These are phyloP conservation scores for Typha latifolia DNA, from an alignment of 176 grass and related monocot genomes.

Conservation along the genomic window DNA sequence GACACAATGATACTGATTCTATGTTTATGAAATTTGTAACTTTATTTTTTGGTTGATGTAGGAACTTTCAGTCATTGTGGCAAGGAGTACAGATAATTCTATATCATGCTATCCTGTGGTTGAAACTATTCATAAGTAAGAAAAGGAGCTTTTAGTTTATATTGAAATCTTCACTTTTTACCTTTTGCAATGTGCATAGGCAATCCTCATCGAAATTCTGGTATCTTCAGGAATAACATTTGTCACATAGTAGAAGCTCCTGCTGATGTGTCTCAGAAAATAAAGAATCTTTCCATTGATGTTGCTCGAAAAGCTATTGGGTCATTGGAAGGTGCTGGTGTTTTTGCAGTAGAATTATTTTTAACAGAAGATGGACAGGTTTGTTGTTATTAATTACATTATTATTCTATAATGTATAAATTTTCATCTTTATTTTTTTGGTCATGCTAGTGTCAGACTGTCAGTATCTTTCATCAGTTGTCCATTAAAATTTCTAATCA, in stretches of 20 bases:
- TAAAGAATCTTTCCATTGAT: constrained; percentile 50
- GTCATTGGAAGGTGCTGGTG: constrained; percentile 79
- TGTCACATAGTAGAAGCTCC: constrained; percentile 94
- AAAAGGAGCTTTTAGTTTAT: neutral
- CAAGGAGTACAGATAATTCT: constrained; percentile 66
- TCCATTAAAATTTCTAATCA: neutral
- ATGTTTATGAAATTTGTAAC: neutral
- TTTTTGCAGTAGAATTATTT: constrained; percentile 93
- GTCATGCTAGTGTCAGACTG: neutral
- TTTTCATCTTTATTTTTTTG: neutral
- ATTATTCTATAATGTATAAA: neutral
- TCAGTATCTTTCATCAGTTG: neutral
- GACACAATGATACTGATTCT: no score
- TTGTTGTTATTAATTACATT: constrained; percentile 6
- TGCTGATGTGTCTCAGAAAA: constrained; percentile 50
- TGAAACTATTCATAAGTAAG: constrained; percentile 93
- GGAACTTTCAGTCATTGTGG: constrained; percentile 92
- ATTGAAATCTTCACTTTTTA: neutral
- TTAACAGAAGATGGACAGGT: constrained; percentile 83
- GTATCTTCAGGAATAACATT: constrained; percentile 69
- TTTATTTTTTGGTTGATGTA: constrained; percentile 13
- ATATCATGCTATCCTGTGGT: constrained; percentile 80
- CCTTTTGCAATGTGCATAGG: neutral
- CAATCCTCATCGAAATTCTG: neutral
- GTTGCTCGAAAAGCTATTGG: constrained; percentile 65